Evolutionary conservation across 768 basidiomycete genomes (phyloP), one percentile per base, ranked within the genome.

Genomic region (Kwoniella sp.): DNA sequence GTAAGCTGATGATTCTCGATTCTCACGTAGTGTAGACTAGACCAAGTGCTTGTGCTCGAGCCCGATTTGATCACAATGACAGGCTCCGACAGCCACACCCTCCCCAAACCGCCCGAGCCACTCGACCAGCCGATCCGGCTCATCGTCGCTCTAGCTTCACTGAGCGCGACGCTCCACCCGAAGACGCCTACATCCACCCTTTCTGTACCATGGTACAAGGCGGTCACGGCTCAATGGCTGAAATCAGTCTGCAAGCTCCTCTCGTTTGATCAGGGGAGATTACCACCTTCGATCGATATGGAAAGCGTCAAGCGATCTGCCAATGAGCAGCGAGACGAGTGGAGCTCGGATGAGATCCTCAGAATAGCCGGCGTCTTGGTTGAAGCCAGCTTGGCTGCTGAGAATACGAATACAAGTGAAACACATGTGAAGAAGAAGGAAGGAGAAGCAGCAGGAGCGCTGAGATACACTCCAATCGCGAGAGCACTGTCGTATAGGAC

Each of bases 391-490:
- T 58, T 78, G 58, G 76, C 76, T 5, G 55, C 58, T 11, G 69
- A 71, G 26, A 60, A 71, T 23, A 56, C 52, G 22, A 48, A 52
- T 20, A 13, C 22, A 4, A n/a, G n/a, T n/a, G 55, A 29, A 13
- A 20, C 9, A 20, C 38, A 41, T 41, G 20, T 20, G 11, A 22
- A n/a, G 2, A 20, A 64, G 22, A 47, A 57, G 25, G 53, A 55
- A 8, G 70, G 68, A 31, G 63, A 71, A 22, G 57, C 73, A 50
- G 68, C 65, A n/a, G 71, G 70, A 20, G 74, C 73, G 13, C 51
- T 80, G 31, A 63, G 65, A 45, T 80, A 80, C 54, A 72, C 76
- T 0, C 79, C 79, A 3, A 29, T 77, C 1, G 64, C 77, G 4
- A 66, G 73, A 23, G 62, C 66, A 22, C 57, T 74, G 28, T 63